A percentile compares a stretch with the other conserved stretches of the same genome.
phyloP scores from a whole-genome alignment of 2,329 filamentous ascomycete genomes.

The Phialocephala subalpina region DNA sequence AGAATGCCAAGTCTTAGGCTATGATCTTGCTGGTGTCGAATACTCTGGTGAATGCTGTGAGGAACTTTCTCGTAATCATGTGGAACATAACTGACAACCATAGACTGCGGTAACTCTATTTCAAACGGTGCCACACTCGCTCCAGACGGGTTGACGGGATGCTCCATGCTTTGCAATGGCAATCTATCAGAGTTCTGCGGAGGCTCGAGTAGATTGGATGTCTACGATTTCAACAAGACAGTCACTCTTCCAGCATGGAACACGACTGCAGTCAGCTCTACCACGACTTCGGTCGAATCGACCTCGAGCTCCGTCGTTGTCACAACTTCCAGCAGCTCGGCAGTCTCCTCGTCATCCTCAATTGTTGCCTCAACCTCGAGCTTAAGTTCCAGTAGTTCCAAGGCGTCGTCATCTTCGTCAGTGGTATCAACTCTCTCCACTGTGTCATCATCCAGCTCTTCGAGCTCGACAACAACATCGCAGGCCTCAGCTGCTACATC shows the following conservation, averaged over 20 bases:
- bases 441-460: background rate
- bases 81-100: constrained; percentile 1
- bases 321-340: constrained; percentile 1
- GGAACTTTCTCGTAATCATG: background rate
- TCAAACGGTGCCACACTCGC: constrained; percentile 28
- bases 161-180: constrained; percentile 41
- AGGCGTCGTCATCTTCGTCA: background rate
- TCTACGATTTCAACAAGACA: constrained; percentile 30
- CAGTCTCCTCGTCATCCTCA: background rate
- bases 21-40: constrained; percentile 50
- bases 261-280: constrained; percentile 13
- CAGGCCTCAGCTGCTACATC: background rate
- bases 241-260: constrained; percentile 25
- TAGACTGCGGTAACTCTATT: constrained; percentile 30
- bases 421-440: background rate
- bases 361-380: background rate
- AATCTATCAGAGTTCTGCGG: constrained; percentile 39
- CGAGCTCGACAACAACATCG: background rate
- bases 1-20: constrained; percentile 35
- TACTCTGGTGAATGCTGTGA: constrained; percentile 18
- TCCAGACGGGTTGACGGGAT: constrained; percentile 31
- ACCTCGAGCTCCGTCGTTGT: background rate
- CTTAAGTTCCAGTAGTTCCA: background rate
- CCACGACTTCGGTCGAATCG: constrained; percentile 3
- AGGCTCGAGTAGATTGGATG: constrained; percentile 24